These are phyloP conservation scores for Oryza longistaminata DNA, from an alignment of 176 grass and related monocot genomes.

Conservation along the genomic window DNA sequence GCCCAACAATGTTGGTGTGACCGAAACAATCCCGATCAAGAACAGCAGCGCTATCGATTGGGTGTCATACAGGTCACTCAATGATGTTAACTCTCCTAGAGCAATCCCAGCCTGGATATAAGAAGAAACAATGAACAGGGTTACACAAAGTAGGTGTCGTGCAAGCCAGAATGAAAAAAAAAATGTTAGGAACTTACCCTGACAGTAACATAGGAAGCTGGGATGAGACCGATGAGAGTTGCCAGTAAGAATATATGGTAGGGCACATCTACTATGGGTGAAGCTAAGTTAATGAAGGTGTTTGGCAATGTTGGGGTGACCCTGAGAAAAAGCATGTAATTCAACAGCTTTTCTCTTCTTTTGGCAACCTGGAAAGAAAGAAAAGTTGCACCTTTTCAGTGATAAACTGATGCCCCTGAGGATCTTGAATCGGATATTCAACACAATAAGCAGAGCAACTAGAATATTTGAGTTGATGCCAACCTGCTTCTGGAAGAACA, in stretches of 20 bases:
- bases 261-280: conserved; percentile 94
- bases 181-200: conserved; percentile 49
- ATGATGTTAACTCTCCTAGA: conserved; percentile 77
- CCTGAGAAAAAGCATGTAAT: conserved; percentile 97
- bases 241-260: conserved; percentile 87
- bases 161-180: neutral
- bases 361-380: conserved; percentile 70
- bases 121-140: neutral
- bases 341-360: conserved; percentile 93
- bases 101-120: conserved; percentile 86
- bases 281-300: conserved; percentile 98
- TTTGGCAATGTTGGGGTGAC: conserved; percentile 97
- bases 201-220: conserved; percentile 89
- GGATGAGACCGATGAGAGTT: conserved; percentile 85
- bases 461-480: neutral
- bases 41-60: conserved; percentile 83
- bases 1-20: conserved; percentile 77
- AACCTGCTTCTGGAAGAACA: conserved; percentile 93
- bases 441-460: conserved; percentile 11
- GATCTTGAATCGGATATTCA: conserved; percentile 8
- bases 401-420: neutral
- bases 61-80: conserved; percentile 92
- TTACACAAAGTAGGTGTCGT: neutral
- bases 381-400: conserved; percentile 26
- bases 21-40: conserved; percentile 84